Evolutionary conservation across 2,329 filamentous ascomycete genomes (phyloP), one percentile per base, ranked within the genome.

Genomic region (Venturiaceae sp.): DNA sequence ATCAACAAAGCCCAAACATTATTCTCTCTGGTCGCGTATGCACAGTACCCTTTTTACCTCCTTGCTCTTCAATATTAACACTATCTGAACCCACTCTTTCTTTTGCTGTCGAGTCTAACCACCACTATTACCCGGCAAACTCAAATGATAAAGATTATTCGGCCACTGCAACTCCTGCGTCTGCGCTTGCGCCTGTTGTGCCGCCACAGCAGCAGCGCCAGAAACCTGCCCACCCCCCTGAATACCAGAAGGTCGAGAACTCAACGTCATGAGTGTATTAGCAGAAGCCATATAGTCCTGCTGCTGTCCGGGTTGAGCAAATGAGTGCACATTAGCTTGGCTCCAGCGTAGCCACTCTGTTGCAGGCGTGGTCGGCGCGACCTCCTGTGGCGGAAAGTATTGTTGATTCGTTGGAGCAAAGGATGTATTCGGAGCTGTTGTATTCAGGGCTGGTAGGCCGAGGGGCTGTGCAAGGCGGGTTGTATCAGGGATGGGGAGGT

Each of bases 291-390:
- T 57, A 13, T 52, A 57, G n/a, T 50, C 41, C 23, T 39, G 41
- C 44, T 47, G 55, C 44, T 50, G 44, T 32, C 36, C 39, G 5
- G 21, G 39, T 33, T 34, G 32, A 32, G n/a, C 16, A 36, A 44
- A 54, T 1, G 21, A n/a, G 28, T 53, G 41, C 21, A 58, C 16
- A 41, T 53, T 53, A 19, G 57, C 46, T 26, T 54, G 46, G 28
- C 44, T 36, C 57, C 57, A 58, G 2, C 57, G 47, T 13, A 58
- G 39, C 57, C 57, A 58, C 5, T 58, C 57, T 3, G 28, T 54
- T 16, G 57, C 47, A 13, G 57, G 57, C 14, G 46, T 37, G 14
- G 30, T 39, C 41, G 55, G 19, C 33, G 28, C 44, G 7, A 44
- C 16, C 5, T 34, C 55, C 16, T 47, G 39, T 3, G 26, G 50